These are phyloP conservation scores for Talaromyces rugulosus DNA, from an alignment of 2,329 filamentous ascomycete species.

Conservation along the genomic window DNA sequence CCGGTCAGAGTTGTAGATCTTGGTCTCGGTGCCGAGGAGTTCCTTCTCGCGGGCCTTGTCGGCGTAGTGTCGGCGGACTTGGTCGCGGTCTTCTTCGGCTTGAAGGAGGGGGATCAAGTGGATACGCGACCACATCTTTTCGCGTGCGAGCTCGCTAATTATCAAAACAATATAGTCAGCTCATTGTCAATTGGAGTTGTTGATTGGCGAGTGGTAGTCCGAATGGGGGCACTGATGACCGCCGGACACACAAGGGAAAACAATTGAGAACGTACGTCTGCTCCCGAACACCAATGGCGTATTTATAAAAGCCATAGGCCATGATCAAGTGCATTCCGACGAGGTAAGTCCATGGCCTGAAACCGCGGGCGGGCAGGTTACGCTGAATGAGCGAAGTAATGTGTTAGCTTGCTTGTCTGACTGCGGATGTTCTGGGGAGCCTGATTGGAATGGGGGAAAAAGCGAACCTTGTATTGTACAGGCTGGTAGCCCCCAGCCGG, in stretches of 20 bases:
- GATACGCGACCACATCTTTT: slow-evolving; percentile 98
- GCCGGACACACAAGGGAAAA: background rate
- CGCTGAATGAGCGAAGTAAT: slow-evolving; percentile 50
- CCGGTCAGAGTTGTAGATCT: slow-evolving; percentile 85
- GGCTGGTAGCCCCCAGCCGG: slow-evolving; percentile 89
- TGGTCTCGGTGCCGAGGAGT: slow-evolving; percentile 75
- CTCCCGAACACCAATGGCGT: slow-evolving; percentile 78
- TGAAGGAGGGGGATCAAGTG: slow-evolving; percentile 90
- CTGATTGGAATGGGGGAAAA: slow-evolving; percentile 2
- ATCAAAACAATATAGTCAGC: slow-evolving; percentile 9
- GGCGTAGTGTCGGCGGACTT: slow-evolving; percentile 79
- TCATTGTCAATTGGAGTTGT: background rate
- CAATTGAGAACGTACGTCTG: slow-evolving; percentile 64
- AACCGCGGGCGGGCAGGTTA: slow-evolving; percentile 87
- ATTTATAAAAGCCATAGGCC: slow-evolving; percentile 85
- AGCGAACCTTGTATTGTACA: slow-evolving; percentile 88
- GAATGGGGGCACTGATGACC: background rate
- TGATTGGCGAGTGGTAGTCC: background rate
- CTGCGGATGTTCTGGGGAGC: background rate
- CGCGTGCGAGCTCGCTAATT: slow-evolving; percentile 81
- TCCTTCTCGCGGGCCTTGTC: slow-evolving; percentile 88
- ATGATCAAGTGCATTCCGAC: slow-evolving; percentile 72
- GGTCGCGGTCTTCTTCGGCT: slow-evolving; percentile 94
- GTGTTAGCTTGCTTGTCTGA: slow-evolving; percentile 6
- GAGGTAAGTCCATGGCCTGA: slow-evolving; percentile 77